These are phyloP conservation scores for Yamadazyma trypodendri DNA, from an alignment of 1,139 yeast genomes.

Conservation along the genomic window DNA sequence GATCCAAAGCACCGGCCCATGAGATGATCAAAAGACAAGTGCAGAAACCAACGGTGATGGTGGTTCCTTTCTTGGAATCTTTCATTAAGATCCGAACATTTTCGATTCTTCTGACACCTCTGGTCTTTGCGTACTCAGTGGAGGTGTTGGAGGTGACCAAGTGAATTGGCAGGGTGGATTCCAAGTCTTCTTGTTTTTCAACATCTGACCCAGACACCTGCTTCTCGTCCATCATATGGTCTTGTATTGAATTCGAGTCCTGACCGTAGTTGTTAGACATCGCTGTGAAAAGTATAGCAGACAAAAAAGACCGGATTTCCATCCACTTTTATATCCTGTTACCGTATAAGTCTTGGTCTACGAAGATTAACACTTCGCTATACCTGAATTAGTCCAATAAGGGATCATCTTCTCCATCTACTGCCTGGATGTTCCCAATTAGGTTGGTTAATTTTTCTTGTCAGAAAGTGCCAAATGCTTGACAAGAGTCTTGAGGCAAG, in stretches of 20 bases:
- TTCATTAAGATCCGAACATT: constrained; percentile 23
- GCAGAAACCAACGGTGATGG: constrained; percentile 8
- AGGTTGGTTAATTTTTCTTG: too few species aligned
- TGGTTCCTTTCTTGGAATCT: constrained; percentile 9
- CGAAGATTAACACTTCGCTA: too few species aligned
- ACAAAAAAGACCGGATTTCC: too few species aligned
- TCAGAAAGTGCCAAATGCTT: too few species aligned
- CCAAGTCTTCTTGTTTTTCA: constrained; percentile 1
- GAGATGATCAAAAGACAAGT: constrained; percentile 32
- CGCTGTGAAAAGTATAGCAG: too few species aligned
- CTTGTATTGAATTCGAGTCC: neutral
- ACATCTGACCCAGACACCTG: neutral
- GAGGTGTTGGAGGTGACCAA: constrained; percentile 8
- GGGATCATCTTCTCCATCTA: too few species aligned
- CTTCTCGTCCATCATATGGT: neutral
- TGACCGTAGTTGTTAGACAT: too few species aligned
- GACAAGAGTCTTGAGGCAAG: too few species aligned
- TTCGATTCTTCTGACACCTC: constrained; percentile 30
- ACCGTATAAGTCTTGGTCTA: too few species aligned
- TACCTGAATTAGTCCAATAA: too few species aligned
- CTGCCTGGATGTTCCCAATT: too few species aligned
- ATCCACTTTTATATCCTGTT: too few species aligned
- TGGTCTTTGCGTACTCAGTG: constrained; percentile 12
- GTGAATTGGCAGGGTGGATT: constrained; percentile 3
- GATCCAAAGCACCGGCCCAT: constrained; percentile 36